phyloP scores from a whole-genome alignment of 2,329 filamentous ascomycete genomes.

The Stagonosporopsis cucurbitacearum region DNA sequence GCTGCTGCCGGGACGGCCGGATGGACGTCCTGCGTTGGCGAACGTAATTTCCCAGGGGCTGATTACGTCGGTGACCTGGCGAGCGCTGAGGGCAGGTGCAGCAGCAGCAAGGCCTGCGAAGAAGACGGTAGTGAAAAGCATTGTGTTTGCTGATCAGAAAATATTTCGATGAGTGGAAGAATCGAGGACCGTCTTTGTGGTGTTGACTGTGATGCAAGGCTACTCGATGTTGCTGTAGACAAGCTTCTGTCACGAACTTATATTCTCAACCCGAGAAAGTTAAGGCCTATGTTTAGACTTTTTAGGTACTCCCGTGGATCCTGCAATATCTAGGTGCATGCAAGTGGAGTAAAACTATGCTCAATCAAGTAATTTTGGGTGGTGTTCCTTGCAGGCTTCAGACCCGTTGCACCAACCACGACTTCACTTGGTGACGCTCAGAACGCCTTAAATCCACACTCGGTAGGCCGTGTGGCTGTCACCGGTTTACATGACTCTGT shows the following conservation, averaged over 20 bases:
- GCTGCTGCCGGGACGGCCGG: not conserved
- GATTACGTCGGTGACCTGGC: not conserved
- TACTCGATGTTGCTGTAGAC: not conserved
- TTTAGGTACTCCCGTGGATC: not conserved
- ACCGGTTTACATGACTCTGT: not conserved
- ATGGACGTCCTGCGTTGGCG: not conserved
- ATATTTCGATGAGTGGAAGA: not conserved
- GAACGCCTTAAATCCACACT: not conserved
- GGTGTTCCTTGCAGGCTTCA: not conserved
- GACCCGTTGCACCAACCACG: not conserved
- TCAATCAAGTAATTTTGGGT: not conserved
- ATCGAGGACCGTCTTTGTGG: not conserved
- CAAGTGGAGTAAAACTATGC: not conserved
- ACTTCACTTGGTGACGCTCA: not conserved
- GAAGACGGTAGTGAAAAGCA: constrained; percentile 7
- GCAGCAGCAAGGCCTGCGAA: constrained; percentile 7
- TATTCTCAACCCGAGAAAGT: not conserved
- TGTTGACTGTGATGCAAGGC: not conserved
- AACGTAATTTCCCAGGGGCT: constrained; percentile 8
- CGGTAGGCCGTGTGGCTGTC: not conserved
- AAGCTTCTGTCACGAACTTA: not conserved
- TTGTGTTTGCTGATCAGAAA: not conserved
- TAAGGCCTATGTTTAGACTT: not conserved
- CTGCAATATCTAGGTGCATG: constrained; percentile 1
- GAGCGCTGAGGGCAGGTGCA: not conserved